Evolutionary conservation across 345 rosid genomes (phyloP), one percentile per base, ranked within the genome.

Genomic region (Chamaenerion angustifolium): DNA sequence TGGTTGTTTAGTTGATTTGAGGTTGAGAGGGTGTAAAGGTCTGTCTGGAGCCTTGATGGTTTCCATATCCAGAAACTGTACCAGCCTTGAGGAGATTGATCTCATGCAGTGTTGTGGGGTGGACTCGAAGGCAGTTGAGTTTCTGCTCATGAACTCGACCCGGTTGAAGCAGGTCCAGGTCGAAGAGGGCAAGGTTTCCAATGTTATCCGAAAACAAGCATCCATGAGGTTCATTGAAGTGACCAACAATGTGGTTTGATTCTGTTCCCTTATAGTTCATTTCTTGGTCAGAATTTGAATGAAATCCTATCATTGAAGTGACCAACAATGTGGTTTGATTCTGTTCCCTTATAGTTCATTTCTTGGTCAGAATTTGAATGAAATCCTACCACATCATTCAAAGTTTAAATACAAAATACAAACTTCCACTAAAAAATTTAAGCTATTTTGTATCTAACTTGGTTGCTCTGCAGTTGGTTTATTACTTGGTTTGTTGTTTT

Each of bases 21-120:
- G 60, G 61, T 19, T 89, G 50, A 77, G 88, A 64, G 90, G 82
- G 0, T 89, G 97, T 47, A 68, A 69, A 47, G 57, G 73, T 43
- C 68, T 89, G 47, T 71, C 79, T 1, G 60, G 62, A 14, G 43
- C 17, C 10, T 65, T 82, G 18, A 46, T 83, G 64, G 19, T 62
- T 48, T 73, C 70, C 6, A 47, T 85, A 58, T 57, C 57, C 16
- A 89, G 64, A 64, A 68, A 66, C 43, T 85, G 94, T 71, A 75
- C 57, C 63, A 48, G 25, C 19, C 66, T 89, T 47, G 71, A 68
- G 67, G 52, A 10, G 54, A 40, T 89, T 4, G 94, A 85, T 54
- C 52, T 89, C 12, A 55, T 61, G 62, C 46, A 66, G 16, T 89
- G 97, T 42, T 45, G 44, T 4, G 55, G 72, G 59, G 71, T 89